Evolutionary conservation across 345 rosid species (phyloP).

Genomic region (Dipteronia dyeriana): DNA sequence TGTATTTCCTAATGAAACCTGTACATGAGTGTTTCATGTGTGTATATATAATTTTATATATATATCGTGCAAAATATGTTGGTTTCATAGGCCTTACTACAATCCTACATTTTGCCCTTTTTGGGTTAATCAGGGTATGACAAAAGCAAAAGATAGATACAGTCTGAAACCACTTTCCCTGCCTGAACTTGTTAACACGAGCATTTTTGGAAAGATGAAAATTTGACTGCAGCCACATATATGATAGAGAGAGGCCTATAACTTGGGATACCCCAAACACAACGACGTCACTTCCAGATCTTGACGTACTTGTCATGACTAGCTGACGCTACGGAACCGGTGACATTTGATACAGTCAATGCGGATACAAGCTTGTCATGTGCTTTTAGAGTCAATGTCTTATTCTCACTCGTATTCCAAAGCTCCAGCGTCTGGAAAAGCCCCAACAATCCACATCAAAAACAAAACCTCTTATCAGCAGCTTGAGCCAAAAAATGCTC

Average conservation of each 20-base stretch:
- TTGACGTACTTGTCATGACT: slow-evolving; percentile 50
- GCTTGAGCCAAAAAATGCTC: neutral
- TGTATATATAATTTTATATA: neutral
- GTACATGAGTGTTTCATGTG: neutral
- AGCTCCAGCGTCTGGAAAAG: slow-evolving; percentile 48
- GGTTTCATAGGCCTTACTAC: neutral
- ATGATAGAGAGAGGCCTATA: neutral
- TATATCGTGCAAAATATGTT: neutral
- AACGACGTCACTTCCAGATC: slow-evolving; percentile 49
- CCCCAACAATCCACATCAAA: neutral
- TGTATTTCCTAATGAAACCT: neutral
- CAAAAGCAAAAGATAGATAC: slow-evolving; percentile 4
- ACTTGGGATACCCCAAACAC: neutral
- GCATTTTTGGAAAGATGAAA: slow-evolving; percentile 17
- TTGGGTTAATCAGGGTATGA: neutral
- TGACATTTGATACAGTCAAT: slow-evolving; percentile 44
- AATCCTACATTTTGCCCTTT: neutral
- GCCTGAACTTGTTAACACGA: slow-evolving; percentile 8
- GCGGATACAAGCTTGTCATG: slow-evolving; percentile 45
- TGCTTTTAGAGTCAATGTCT: slow-evolving; percentile 37
- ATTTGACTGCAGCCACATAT: neutral
- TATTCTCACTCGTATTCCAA: slow-evolving; percentile 48
- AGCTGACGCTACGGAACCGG: slow-evolving; percentile 45
- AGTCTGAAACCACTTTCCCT: slow-evolving; percentile 14
- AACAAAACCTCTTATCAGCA: slow-evolving; percentile 1